These are phyloP conservation scores for Alternaria consortialis DNA, from an alignment of 2,329 filamentous ascomycete species.

Conservation along the genomic window DNA sequence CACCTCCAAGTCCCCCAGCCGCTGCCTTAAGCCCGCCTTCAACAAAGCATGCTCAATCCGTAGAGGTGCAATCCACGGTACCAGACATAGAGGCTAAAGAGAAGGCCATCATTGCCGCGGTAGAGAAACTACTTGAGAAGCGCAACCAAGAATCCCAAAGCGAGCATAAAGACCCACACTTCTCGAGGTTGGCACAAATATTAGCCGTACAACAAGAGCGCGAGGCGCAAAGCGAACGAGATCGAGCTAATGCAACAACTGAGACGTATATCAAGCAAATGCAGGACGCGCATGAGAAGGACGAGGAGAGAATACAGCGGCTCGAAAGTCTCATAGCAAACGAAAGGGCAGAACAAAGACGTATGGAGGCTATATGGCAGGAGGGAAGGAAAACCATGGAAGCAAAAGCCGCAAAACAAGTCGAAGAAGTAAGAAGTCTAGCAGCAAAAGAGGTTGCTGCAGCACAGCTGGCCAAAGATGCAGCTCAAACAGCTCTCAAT, in stretches of 20 bases:
- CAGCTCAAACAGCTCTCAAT: not conserved
- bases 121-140: slow-evolving; percentile 4
- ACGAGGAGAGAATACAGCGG: not conserved
- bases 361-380: not conserved
- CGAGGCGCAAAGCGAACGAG: slow-evolving; percentile 3
- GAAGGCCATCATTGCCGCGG: not conserved
- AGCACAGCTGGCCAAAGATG: not conserved
- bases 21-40: not conserved
- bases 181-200: slow-evolving; percentile 17
- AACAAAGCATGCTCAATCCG: no score
- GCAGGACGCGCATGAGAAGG: not conserved
- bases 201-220: slow-evolving; percentile 12
- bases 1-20: not conserved
- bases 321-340: not conserved
- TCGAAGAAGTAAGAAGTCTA: not conserved
- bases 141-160: not conserved
- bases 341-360: not conserved
- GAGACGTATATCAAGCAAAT: slow-evolving; percentile 10
- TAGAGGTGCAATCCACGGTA: not conserved
- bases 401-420: not conserved
- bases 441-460: not conserved
- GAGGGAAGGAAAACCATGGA: not conserved
- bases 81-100: slow-evolving; percentile 1
- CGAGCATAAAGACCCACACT: slow-evolving; percentile 2
- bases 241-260: slow-evolving; percentile 5